Evolutionary conservation across 1,139 yeast genomes (phyloP), one percentile per base, ranked within the genome.

Genomic region (Blastobotrys apis): DNA sequence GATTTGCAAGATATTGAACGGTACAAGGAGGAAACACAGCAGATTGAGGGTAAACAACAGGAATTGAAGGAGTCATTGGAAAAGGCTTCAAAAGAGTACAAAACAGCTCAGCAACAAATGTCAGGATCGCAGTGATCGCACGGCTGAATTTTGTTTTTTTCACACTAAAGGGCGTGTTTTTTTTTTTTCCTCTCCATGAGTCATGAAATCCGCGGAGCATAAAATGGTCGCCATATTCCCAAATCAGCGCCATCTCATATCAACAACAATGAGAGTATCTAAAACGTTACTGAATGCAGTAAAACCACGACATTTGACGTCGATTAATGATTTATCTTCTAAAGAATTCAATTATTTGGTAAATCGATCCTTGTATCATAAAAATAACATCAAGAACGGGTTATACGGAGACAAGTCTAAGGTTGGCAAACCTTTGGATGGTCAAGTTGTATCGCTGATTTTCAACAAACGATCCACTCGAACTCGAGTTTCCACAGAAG

Each of bases 381-480:
- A 63, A 43, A 43, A 51, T 16, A 55, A 56, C 35, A 52, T 65
- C 53, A 57, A 61, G 32, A 51, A 57, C 12, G 67, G 63, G 3
- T 47, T 53, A 41, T 56, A 55, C 47, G 43, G 52, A 5, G 60
- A 66, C 9, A 50, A 58, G 10, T 62, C 60, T n/a, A 39, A 42
- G 23, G 60, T 65, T 9, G 54, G 62, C n/a, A 57, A 61, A 5
- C 65, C 63, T 12, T 69, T 90, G 44, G 68, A 78, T 40, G 97
- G 97, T 2, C 86, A 82, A 64, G 75, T 90, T 4, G 81, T 87
- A 26, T 87, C 97, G 0, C 66, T 92, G 62, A 65, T 92, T 39
- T 92, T 92, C 64, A 76, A 88, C 48, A 92, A 92, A 64, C 78
- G 98, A 65, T 85, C 96, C 8, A 92, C 98, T 25, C 78, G 98